phyloP scores from a whole-genome alignment of 371 early-diverging fungal genomes.

The Mortierella sp. region DNA sequence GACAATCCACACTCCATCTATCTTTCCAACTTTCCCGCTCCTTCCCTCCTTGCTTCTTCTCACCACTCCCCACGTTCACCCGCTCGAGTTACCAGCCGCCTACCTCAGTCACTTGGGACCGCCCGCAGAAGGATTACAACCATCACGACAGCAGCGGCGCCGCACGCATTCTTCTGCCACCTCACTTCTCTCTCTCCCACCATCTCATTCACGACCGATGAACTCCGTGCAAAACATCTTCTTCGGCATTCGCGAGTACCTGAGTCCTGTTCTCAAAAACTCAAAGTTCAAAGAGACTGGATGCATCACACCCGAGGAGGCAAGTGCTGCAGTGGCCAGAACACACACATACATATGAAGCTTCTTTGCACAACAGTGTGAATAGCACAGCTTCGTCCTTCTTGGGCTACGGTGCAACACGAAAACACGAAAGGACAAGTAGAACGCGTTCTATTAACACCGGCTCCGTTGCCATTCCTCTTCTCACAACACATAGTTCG shows the following conservation, averaged over 20 bases:
- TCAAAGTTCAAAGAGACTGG: slow-evolving; percentile 96
- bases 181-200: neutral
- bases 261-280: slow-evolving; percentile 92
- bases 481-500: slow-evolving; percentile 71
- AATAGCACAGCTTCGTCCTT: neutral
- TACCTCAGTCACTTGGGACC: too few relatives aligned
- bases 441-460: neutral
- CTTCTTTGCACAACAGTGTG: neutral
- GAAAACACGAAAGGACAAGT: neutral
- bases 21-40: too few relatives aligned
- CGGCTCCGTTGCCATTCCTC: neutral
- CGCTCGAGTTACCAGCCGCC: too few relatives aligned
- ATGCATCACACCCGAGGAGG: slow-evolving; percentile 95
- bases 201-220: slow-evolving; percentile 25
- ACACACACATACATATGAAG: neutral
- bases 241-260: slow-evolving; percentile 86
- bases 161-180: neutral
- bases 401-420: too few relatives aligned
- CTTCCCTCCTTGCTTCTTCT: neutral
- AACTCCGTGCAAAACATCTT: slow-evolving; percentile 73
- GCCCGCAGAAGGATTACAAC: neutral
- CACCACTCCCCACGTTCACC: neutral
- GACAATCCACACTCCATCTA: too few relatives aligned
- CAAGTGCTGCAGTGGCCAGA: slow-evolving; percentile 43
- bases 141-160: neutral